These are phyloP conservation scores for Hypericum androsaemum DNA, from an alignment of 345 rosid species.

Conservation along the genomic window DNA sequence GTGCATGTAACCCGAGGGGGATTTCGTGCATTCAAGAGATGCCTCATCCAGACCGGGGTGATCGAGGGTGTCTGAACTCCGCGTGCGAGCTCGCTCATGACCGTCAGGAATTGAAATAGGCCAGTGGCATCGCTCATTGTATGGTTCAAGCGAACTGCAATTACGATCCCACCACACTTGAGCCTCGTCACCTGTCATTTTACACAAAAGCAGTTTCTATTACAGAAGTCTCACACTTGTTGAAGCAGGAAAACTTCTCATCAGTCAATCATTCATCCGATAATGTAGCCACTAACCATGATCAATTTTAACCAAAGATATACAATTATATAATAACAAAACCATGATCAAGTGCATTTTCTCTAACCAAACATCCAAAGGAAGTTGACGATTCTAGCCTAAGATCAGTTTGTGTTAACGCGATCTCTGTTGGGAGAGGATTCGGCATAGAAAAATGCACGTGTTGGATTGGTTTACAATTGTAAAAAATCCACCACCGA, in stretches of 20 bases:
- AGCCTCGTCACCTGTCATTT: not conserved
- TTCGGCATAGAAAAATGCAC: too few species aligned
- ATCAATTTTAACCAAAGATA: not conserved
- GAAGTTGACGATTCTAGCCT: too few species aligned
- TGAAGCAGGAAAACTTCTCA: not conserved
- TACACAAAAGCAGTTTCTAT: not conserved
- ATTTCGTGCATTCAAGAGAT: not conserved
- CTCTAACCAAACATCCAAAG: too few species aligned
- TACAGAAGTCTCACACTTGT: not conserved
- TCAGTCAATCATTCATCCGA: too few species aligned
- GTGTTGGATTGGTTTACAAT: too few species aligned
- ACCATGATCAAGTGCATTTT: too few species aligned
- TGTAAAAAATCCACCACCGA: too few species aligned
- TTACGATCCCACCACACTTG: not conserved
- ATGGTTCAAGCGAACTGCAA: not conserved
- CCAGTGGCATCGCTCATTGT: not conserved
- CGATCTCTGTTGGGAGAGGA: too few species aligned
- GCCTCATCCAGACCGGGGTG: not conserved
- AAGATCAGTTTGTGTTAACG: too few species aligned
- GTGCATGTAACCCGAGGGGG: not conserved
- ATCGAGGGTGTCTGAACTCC: not conserved
- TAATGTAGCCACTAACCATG: too few species aligned
- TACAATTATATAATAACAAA: too few species aligned
- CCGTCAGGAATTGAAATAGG: not conserved
- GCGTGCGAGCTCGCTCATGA: not conserved